Conservation (phyloP, 2,329 filamentous ascomycete species). For the Beauveria sp. region DNA sequence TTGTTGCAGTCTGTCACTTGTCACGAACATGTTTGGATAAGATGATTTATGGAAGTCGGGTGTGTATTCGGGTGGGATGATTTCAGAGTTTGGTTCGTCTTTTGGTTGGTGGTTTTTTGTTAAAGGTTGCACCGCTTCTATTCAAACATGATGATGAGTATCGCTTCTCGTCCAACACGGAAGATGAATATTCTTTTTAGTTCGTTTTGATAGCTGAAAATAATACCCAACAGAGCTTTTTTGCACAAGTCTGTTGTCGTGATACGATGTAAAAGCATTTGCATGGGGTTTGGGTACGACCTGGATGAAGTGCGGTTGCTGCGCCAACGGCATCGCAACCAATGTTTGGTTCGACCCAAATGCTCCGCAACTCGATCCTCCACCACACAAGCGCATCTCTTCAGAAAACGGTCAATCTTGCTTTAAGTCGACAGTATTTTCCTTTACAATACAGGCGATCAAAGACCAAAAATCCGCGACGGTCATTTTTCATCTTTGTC, state of each 20-base stretch:
- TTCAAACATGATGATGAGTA: no score
- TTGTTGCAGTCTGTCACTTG: no score
- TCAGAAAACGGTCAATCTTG: neutral
- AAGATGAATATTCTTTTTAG: no score
- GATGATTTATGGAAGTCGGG: neutral
- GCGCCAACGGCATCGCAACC: constrained; percentile 2
- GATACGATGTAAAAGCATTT: no score
- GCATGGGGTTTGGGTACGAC: neutral
- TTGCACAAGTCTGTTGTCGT: no score
- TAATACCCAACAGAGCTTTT: no score
- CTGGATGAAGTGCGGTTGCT: neutral
- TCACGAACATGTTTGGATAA: no score
- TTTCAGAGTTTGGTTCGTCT: no score
- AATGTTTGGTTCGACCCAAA: neutral
- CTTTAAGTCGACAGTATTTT: neutral
- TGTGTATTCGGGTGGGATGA: neutral
- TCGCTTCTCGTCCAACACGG: no score
- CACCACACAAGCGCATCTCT: neutral
- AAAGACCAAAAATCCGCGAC: neutral
- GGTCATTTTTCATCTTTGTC: neutral
- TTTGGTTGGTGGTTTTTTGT: no score
- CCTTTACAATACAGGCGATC: neutral
- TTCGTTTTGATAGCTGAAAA: no score
- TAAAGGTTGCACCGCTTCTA: no score
- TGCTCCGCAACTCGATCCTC: constrained; percentile 4